phyloP scores from a whole-genome alignment of 2,329 filamentous ascomycete genomes.

The Colletotrichum acutatum region DNA sequence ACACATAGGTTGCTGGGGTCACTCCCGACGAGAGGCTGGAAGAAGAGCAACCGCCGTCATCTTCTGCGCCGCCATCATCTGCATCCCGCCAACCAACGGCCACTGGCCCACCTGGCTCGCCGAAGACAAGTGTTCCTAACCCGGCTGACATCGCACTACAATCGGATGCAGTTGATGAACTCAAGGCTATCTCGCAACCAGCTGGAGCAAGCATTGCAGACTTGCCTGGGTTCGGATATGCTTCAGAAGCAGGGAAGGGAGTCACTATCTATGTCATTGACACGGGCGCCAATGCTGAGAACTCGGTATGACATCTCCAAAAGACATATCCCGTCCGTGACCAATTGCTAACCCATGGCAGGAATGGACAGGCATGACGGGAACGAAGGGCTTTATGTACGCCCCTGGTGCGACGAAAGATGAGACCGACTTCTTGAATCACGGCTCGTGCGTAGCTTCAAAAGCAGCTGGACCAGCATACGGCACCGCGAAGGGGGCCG shows the following conservation, averaged over 20 bases:
- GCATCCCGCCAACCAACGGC: neutral
- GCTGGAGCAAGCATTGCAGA: neutral
- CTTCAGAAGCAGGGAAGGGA: constrained; percentile 4
- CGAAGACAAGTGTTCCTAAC: neutral
- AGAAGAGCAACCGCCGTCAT: neutral
- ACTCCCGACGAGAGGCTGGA: neutral
- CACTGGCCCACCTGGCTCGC: neutral
- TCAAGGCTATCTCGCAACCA: constrained; percentile 20
- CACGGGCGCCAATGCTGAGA: neutral
- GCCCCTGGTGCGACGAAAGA: neutral
- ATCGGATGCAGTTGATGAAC: constrained; percentile 6
- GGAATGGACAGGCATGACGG: constrained; percentile 14
- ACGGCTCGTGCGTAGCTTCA: constrained; percentile 23
- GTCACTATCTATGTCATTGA: constrained; percentile 23
- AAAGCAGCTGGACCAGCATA: constrained; percentile 9
- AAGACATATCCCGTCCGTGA: accelerated
- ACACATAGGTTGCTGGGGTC: neutral
- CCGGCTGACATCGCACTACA: neutral
- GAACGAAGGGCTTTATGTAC: neutral
- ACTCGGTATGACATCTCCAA: neutral
- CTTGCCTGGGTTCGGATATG: constrained; percentile 12
- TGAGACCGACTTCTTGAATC: neutral
- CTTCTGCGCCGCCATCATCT: neutral
- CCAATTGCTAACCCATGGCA: neutral
- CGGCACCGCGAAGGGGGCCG: constrained; percentile 18